phyloP scores from a whole-genome alignment of 495 filamentous ascomycete species.

The Tuber calosporum region DNA sequence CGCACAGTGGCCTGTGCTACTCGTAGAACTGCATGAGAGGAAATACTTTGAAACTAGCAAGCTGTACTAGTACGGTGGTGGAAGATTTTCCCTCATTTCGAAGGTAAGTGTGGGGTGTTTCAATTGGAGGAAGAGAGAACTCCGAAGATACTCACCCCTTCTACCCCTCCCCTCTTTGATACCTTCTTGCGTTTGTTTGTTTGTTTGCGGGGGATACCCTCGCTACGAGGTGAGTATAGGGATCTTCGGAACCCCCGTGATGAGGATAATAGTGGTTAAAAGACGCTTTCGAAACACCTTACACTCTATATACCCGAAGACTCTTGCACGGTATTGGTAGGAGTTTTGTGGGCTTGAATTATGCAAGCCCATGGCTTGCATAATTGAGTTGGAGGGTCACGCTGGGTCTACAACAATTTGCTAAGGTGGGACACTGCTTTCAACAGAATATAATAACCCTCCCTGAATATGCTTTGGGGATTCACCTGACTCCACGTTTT shows the following conservation, averaged over 20 bases:
- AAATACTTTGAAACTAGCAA: not conserved
- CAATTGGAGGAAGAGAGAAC: not conserved
- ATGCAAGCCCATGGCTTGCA: not conserved
- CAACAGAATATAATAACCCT: not conserved
- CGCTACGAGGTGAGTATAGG: not conserved
- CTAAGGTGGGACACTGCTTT: not conserved
- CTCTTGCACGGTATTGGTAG: not conserved
- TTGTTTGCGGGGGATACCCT: not conserved
- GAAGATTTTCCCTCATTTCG: not conserved
- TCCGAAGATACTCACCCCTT: not conserved
- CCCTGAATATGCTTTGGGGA: not conserved
- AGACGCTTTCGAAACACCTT: not conserved
- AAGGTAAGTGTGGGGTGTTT: not conserved
- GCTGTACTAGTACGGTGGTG: not conserved
- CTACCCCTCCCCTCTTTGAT: not conserved
- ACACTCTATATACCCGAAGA: not conserved
- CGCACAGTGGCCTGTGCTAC: not conserved
- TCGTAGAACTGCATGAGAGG: not conserved
- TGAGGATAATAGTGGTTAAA: not conserved
- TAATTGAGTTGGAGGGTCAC: not conserved
- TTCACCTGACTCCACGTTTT: not conserved
- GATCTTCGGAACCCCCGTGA: not conserved
- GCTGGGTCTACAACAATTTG: not conserved
- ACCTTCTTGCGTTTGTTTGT: not conserved
- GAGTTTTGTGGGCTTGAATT: not conserved